phyloP scores from a whole-genome alignment of 2,329 filamentous ascomycete genomes.

The Pezicula carpinea region DNA sequence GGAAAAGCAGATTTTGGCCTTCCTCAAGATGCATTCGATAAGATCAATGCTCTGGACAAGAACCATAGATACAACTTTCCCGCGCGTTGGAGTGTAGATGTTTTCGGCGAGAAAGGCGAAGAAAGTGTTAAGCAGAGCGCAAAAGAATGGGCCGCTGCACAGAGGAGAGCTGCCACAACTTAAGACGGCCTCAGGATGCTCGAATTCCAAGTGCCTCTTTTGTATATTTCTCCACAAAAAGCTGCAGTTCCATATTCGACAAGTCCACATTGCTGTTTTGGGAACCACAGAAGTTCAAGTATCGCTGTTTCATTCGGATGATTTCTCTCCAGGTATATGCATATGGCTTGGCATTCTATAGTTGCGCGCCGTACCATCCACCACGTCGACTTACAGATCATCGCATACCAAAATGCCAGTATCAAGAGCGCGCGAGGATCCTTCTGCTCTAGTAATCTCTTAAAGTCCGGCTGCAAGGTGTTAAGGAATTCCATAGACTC shows the following conservation, averaged over 20 bases:
- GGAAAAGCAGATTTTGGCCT: constrained; percentile 26
- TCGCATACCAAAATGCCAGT: constrained; percentile 50
- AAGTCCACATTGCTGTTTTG: constrained; percentile 4
- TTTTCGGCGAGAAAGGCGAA: constrained; percentile 34
- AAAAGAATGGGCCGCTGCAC: constrained; percentile 27
- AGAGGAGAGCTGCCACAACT: constrained; percentile 16
- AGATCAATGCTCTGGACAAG: constrained; percentile 32
- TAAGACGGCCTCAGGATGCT: too few species aligned
- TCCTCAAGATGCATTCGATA: constrained; percentile 30
- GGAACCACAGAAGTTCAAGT: constrained; percentile 12
- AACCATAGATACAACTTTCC: constrained; percentile 37
- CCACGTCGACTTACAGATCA: constrained; percentile 40
- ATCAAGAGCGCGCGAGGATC: constrained; percentile 49
- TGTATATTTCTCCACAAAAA: too few species aligned
- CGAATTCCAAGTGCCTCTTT: too few species aligned
- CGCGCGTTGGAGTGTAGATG: constrained; percentile 33
- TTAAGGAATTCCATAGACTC: constrained; percentile 43
- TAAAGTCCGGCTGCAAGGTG: constrained; percentile 39
- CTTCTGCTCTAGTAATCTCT: constrained; percentile 39
- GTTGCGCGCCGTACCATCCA: constrained; percentile 40
- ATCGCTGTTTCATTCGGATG: constrained; percentile 15
- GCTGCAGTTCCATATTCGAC: too few species aligned
- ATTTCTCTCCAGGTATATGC: constrained; percentile 33
- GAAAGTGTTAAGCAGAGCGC: constrained; percentile 29
- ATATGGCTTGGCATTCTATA: constrained; percentile 45